phyloP scores from a whole-genome alignment of 1,139 yeast species.

The Spencermartinsiella ligniputridi region DNA sequence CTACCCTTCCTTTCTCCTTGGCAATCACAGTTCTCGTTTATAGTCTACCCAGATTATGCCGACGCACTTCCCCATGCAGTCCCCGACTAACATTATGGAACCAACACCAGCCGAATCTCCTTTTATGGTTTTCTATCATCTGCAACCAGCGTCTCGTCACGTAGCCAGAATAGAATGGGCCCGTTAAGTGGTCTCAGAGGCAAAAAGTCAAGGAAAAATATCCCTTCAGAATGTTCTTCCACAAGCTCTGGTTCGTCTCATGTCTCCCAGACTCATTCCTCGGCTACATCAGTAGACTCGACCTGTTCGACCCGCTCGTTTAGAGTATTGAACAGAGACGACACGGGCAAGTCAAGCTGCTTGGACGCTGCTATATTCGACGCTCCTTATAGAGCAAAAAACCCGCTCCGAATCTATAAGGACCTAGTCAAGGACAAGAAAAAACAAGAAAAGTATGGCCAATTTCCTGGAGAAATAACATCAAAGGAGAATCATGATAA shows the following conservation, averaged over 20 bases:
- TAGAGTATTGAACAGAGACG: background rate
- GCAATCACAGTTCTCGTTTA: too few relatives aligned
- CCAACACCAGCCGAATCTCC: too few relatives aligned
- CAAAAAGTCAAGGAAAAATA: background rate
- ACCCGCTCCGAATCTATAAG: background rate
- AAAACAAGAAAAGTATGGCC: background rate
- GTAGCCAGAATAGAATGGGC: too few relatives aligned
- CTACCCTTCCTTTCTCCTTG: too few relatives aligned
- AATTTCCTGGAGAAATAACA: background rate
- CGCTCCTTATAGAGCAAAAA: background rate
- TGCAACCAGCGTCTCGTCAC: too few relatives aligned
- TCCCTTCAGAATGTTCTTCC: background rate
- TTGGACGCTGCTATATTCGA: background rate
- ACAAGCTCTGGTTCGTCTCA: background rate
- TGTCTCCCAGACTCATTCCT: background rate
- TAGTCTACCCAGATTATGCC: too few relatives aligned
- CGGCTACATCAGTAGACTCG: background rate
- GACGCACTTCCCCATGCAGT: too few relatives aligned
- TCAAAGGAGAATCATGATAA: background rate
- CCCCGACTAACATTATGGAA: too few relatives aligned
- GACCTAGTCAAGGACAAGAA: background rate
- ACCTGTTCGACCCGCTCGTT: background rate
- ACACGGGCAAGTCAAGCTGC: background rate
- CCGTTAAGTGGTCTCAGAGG: constrained; percentile 1
- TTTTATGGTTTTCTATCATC: too few relatives aligned